Base-by-base conservation (phyloP, 1,139 yeast species). In the Yamadazyma buinensis region DNA sequence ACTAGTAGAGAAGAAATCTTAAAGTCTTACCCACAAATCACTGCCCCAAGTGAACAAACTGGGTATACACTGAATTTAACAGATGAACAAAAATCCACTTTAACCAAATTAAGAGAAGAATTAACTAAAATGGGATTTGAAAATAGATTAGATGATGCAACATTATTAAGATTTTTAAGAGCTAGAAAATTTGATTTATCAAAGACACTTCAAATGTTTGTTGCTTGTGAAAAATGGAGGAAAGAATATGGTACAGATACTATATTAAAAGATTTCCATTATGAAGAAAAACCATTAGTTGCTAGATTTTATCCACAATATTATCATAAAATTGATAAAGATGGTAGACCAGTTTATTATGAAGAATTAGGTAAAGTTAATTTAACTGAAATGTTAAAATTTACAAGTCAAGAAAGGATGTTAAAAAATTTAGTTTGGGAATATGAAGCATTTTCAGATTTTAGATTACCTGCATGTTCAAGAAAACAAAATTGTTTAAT, bases 321-420 rank as follows among this genome's bases (percentile, higher is more conserved):
- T 65, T 92, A 92, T 64, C 97, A 92, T 69, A 90, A 92, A 72
- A 86, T 90, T 30, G 98, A 92, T 62, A 86, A 76, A 54, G 98
- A 92, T 44, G 98, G 98, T 33, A 83, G 98, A 54, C 98, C 98
- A 3, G 82, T 88, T 36, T 92, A 92, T 64, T 75, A 84, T 51
- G 98, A 92, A 69, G 96, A 92, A 59, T 74, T 92, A 48, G 98
- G 98, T 39, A 69, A 80, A 38, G 96, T 92, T 43, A 86, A 88
- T 64, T 74, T 92, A 59, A 72, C 80, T 28, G 95, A 87, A 58
- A 85, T 92, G 95, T 79, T 86, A 70, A 84, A 87, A 64, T 77
- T 92, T 60, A 92, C 98, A 46, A 80, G 92, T 27, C 95, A 88
- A 61, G 97, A 92, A 50, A 81, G 97, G 58, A 90, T 92, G 98